Conservation (phyloP, 2,329 filamentous ascomycete species). For the Phaeosphaeriaceae sp. region DNA sequence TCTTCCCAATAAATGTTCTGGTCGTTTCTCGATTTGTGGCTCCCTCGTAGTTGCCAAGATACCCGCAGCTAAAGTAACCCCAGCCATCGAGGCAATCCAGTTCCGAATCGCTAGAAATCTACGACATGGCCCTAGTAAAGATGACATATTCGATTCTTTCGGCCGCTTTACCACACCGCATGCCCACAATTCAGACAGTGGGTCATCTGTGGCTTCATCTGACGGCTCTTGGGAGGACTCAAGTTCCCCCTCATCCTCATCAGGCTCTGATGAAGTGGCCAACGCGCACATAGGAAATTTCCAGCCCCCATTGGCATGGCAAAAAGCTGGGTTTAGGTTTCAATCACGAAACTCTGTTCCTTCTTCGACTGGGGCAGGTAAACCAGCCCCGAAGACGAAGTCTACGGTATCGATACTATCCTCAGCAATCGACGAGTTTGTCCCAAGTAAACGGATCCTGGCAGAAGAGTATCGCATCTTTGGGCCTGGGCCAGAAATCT, state of each 20-base stretch:
- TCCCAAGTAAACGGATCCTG: conserved; percentile 80
- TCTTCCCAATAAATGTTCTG: conserved; percentile 64
- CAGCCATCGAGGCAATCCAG: conserved; percentile 25
- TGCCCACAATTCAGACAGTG: conserved; percentile 29
- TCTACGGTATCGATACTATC: conserved; percentile 78
- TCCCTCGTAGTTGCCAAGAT: conserved; percentile 57
- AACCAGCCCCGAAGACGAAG: conserved; percentile 56
- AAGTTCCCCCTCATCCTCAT: conserved; percentile 47
- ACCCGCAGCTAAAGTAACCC: conserved; percentile 52
- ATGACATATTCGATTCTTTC: conserved; percentile 69
- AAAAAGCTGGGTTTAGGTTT: conserved; percentile 60
- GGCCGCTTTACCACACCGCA: conserved; percentile 52
- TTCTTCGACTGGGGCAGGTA: conserved; percentile 37
- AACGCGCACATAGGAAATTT: conserved; percentile 52
- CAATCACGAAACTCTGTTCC: conserved; percentile 56
- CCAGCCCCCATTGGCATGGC: conserved; percentile 60
- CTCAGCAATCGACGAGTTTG: conserved; percentile 61
- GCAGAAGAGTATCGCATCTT: conserved; percentile 84
- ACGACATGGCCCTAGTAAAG: conserved; percentile 34
- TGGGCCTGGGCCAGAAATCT: conserved; percentile 80
- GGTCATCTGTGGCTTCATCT: conserved; percentile 36
- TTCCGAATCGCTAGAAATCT: conserved; percentile 37
- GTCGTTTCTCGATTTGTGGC: conserved; percentile 63
- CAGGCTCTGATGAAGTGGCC: conserved; percentile 47
- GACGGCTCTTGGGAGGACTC: conserved; percentile 45